A percentile compares a stretch with the other conserved stretches of the same genome.
Conservation (phyloP, 352 stramenopile species). For the Aphanomyces astaci region DNA sequence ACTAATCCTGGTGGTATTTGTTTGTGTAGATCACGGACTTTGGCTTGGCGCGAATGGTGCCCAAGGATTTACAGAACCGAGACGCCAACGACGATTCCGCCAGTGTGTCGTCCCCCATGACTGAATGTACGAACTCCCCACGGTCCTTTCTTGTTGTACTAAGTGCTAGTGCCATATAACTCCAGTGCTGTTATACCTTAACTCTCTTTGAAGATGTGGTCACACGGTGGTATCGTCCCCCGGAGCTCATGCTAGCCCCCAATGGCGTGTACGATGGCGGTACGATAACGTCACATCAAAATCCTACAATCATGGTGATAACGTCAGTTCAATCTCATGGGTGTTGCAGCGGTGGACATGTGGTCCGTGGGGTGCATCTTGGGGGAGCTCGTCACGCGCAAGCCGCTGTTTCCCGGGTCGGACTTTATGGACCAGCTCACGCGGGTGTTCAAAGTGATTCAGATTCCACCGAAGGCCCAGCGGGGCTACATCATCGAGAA, state of each 20-base stretch:
- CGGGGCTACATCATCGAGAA: conserved; percentile 74
- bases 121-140: conserved; percentile 56
- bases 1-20: no score
- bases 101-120: conserved; percentile 59
- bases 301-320: no score
- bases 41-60: conserved; percentile 84
- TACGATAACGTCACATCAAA: no score
- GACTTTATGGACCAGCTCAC: conserved; percentile 84
- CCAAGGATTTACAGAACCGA: conserved; percentile 33
- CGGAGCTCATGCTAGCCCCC: conserved; percentile 88
- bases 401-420: conserved; percentile 67
- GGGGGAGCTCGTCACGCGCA: conserved; percentile 78
- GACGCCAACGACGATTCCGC: conserved; percentile 22
- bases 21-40: conserved; percentile 87
- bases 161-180: no score
- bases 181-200: no score
- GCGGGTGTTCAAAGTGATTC: conserved; percentile 66
- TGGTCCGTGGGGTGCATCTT: conserved; percentile 90
- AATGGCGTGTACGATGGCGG: conserved; percentile 82
- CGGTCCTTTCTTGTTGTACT: no score
- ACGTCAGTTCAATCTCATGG: background rate
- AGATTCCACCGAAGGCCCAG: conserved; percentile 51
- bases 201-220: conserved; percentile 75
- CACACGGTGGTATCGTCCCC: conserved; percentile 87
- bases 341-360: conserved; percentile 56